phyloP scores from a whole-genome alignment of 2,329 filamentous ascomycete genomes.

The Colletotrichum sp. region DNA sequence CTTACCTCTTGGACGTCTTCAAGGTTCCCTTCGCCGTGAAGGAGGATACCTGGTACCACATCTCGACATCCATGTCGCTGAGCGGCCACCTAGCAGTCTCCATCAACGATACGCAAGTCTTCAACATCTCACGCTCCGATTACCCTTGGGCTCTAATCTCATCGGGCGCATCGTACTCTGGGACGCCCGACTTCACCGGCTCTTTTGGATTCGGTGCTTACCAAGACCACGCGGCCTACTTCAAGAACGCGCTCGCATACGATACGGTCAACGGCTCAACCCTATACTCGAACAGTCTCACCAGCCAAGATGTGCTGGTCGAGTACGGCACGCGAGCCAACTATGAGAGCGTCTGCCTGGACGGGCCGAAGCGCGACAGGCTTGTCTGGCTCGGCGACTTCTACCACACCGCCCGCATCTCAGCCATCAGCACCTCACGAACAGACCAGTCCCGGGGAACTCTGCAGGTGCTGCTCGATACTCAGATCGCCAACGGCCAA shows the following conservation, averaged over 20 bases:
- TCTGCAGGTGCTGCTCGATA: slow-evolving; percentile 32
- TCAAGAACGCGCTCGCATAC: slow-evolving; percentile 36
- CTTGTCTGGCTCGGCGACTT: slow-evolving; percentile 66
- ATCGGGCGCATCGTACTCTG: background rate
- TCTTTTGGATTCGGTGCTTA: slow-evolving; percentile 45
- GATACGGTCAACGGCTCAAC: slow-evolving; percentile 31
- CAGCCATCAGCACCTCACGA: slow-evolving; percentile 37
- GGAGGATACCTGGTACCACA: slow-evolving; percentile 40
- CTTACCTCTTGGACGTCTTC: slow-evolving; percentile 30
- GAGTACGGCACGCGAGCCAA: slow-evolving; percentile 43
- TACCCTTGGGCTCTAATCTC: slow-evolving; percentile 18
- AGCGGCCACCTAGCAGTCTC: slow-evolving; percentile 31
- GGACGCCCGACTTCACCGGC: slow-evolving; percentile 23
- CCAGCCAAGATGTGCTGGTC: slow-evolving; percentile 31
- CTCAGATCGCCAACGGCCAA: slow-evolving; percentile 15
- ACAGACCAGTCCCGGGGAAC: slow-evolving; percentile 39
- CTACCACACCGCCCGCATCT: slow-evolving; percentile 42
- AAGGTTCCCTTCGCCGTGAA: slow-evolving; percentile 29
- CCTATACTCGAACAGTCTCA: slow-evolving; percentile 33
- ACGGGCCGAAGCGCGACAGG: slow-evolving; percentile 64
- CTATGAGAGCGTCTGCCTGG: slow-evolving; percentile 34
- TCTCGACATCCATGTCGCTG: slow-evolving; percentile 35
- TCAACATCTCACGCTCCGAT: slow-evolving; percentile 16
- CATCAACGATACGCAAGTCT: slow-evolving; percentile 27
- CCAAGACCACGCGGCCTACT: slow-evolving; percentile 41